Conservation (phyloP, 225 moss, liverwort and hornwort species). For the Lunularia cruciata region DNA sequence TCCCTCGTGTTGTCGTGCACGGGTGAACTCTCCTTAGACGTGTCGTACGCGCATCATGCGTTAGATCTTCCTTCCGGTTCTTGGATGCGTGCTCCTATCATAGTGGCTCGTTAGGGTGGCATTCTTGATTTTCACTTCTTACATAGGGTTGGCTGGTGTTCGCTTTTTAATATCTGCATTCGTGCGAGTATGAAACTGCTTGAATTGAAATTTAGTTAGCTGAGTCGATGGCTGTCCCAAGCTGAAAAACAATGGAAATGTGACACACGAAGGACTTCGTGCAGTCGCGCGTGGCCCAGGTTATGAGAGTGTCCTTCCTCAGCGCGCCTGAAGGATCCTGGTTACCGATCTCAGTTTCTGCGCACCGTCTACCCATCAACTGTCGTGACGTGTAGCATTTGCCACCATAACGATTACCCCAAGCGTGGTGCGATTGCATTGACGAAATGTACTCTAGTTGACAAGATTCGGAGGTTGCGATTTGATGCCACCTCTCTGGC, state of each 20-base stretch:
- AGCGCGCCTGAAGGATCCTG: neutral
- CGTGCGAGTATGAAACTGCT: too few relatives aligned
- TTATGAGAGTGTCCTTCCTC: neutral
- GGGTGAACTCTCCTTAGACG: too few relatives aligned
- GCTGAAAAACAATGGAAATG: neutral
- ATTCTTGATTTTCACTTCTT: slow-evolving; percentile 1
- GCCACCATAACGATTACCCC: too few relatives aligned
- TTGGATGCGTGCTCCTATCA: neutral
- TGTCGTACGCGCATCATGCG: neutral
- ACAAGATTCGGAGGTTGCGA: neutral
- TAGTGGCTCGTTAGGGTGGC: neutral
- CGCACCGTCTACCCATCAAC: too few relatives aligned
- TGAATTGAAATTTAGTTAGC: too few relatives aligned
- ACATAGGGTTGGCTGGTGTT: neutral
- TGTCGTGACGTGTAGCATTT: too few relatives aligned
- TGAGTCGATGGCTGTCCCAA: neutral
- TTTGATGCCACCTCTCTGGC: neutral
- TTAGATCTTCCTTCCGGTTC: neutral
- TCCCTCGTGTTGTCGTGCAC: neutral
- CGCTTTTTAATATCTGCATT: neutral
- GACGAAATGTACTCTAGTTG: too few relatives aligned
- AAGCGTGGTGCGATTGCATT: too few relatives aligned
- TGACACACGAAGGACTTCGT: too few relatives aligned
- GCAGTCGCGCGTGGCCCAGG: neutral
- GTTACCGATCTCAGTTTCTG: neutral